phyloP scores from a whole-genome alignment of 805 yeast genomes.

The Candida palmyrensis region DNA sequence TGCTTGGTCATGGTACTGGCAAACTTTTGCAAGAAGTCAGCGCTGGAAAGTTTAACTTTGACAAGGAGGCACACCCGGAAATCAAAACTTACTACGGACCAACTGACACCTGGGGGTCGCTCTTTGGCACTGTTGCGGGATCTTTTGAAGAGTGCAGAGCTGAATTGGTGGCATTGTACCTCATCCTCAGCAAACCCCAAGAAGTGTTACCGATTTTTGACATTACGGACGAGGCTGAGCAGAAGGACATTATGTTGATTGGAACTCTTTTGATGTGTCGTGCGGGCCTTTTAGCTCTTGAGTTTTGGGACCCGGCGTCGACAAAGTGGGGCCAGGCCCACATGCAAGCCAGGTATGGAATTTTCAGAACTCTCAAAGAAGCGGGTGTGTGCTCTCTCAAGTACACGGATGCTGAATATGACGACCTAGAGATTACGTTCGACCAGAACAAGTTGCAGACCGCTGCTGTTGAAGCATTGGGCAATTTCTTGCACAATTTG shows the following conservation, averaged over 20 bases:
- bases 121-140: constrained; percentile 78
- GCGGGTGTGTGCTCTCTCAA: constrained; percentile 61
- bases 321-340: constrained; percentile 93
- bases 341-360: constrained; percentile 88
- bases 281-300: constrained; percentile 79
- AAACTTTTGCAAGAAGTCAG: constrained; percentile 57
- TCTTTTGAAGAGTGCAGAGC: constrained; percentile 93
- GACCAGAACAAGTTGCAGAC: constrained; percentile 60
- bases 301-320: constrained; percentile 80
- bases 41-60: constrained; percentile 69
- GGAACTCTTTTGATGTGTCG: constrained; percentile 81
- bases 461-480: constrained; percentile 69
- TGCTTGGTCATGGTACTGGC: constrained; percentile 90
- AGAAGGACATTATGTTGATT: constrained; percentile 57
- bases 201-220: constrained; percentile 72
- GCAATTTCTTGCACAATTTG: constrained; percentile 63
- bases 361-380: constrained; percentile 66
- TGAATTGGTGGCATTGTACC: constrained; percentile 80
- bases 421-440: constrained; percentile 56
- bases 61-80: constrained; percentile 61
- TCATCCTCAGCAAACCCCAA: constrained; percentile 57
- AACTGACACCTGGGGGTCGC: constrained; percentile 88
- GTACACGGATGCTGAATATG: constrained; percentile 40
- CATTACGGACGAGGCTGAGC: constrained; percentile 49
- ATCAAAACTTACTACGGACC: constrained; percentile 65